Percentiles rank a stretch among this genome's conserved stretches.
These are phyloP conservation scores for Colletotrichum orbiculare DNA, from an alignment of 2,329 filamentous ascomycete species.

Conservation along the genomic window DNA sequence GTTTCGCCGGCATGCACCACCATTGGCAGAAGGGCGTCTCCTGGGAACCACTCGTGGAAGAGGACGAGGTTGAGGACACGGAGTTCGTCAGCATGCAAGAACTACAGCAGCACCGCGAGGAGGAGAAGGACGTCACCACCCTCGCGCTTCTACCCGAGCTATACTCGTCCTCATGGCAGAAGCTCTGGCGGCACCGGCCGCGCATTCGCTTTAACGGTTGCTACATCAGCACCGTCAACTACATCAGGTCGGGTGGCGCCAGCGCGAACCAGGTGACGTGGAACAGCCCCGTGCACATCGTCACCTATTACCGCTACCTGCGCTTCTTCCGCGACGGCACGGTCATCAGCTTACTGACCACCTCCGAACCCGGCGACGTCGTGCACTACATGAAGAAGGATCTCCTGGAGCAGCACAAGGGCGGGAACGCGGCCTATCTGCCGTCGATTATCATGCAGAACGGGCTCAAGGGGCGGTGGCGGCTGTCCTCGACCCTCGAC, in stretches of 20 bases:
- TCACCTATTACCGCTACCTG: constrained; percentile 97
- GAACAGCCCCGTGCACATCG: constrained; percentile 88
- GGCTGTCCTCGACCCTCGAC: constrained; percentile 51
- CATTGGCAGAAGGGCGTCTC: constrained; percentile 73
- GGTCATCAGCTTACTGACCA: constrained; percentile 82
- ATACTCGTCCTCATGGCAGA: constrained; percentile 67
- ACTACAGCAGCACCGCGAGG: constrained; percentile 46
- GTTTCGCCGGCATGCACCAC: constrained; percentile 87
- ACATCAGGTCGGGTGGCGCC: constrained; percentile 83
- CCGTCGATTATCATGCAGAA: constrained; percentile 72
- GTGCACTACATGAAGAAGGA: constrained; percentile 85
- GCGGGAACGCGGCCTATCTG: constrained; percentile 46
- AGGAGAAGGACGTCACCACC: constrained; percentile 50
- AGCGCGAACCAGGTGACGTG: constrained; percentile 79
- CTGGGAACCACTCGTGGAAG: constrained; percentile 62
- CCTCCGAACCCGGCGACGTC: constrained; percentile 84
- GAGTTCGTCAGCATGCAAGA: constrained; percentile 51
- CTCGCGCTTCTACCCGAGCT: constrained; percentile 53
- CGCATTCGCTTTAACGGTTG: constrained; percentile 93
- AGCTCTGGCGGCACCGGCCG: constrained; percentile 84
- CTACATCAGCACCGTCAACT: constrained; percentile 98
- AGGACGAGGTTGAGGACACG: constrained; percentile 46
- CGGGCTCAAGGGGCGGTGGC: constrained; percentile 65
- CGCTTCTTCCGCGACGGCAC: constrained; percentile 92
- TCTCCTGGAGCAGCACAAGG: constrained; percentile 63